Evolutionary conservation across 108 stramenopile species (phyloP).

Genomic region (Fragilaria radians): DNA sequence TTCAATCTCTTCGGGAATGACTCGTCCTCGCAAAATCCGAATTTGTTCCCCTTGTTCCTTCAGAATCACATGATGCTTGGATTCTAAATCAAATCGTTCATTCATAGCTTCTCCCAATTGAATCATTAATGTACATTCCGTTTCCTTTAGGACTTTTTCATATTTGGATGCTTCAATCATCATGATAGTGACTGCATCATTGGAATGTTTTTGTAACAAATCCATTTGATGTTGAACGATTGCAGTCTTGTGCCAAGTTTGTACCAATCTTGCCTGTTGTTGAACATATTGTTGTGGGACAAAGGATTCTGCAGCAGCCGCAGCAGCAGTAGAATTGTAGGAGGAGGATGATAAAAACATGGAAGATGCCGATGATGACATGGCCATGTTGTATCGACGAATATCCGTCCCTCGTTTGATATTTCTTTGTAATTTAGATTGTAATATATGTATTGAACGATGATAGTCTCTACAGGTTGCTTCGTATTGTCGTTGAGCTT

Average conservation of each 20-base stretch:
- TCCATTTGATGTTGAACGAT: neutral
- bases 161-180: neutral
- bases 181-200: neutral
- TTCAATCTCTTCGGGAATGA: neutral
- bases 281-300: conserved; percentile 1
- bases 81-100: neutral
- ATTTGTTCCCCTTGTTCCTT: neutral
- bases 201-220: neutral
- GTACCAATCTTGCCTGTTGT: neutral
- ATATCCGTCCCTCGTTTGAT: neutral
- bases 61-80: neutral
- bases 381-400: neutral
- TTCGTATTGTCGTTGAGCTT: neutral
- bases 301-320: too few species aligned
- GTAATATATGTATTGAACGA: neutral
- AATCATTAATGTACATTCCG: neutral
- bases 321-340: neutral
- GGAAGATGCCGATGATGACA: neutral
- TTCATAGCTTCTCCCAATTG: neutral
- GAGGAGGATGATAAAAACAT: neutral
- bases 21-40: neutral
- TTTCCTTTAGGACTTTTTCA: neutral
- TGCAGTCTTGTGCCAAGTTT: neutral
- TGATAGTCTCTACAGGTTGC: neutral
- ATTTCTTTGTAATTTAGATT: neutral